Percentiles rank a stretch among this genome's conserved stretches.
phyloP scores from a whole-genome alignment of 306 rosid species.

The Cucumis melo region DNA sequence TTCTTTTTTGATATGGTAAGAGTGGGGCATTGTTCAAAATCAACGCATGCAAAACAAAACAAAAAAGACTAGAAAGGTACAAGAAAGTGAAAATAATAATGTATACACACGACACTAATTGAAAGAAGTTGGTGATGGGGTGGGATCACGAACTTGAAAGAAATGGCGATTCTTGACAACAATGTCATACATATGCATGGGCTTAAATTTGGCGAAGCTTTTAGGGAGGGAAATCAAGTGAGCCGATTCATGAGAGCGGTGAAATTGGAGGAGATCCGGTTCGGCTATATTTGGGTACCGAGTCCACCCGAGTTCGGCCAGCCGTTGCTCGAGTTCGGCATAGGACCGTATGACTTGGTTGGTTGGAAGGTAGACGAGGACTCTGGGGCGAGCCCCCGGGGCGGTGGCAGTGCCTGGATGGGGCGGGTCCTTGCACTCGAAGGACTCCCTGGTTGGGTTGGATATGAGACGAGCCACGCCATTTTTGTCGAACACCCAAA shows the following conservation, averaged over 20 bases:
- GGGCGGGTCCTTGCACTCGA: slow-evolving; percentile 42
- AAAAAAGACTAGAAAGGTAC: too few species aligned
- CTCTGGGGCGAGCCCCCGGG: slow-evolving; percentile 73
- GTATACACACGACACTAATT: neutral
- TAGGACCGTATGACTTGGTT: slow-evolving; percentile 50
- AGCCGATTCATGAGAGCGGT: slow-evolving; percentile 43
- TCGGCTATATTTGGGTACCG: slow-evolving; percentile 31
- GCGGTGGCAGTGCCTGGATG: slow-evolving; percentile 57
- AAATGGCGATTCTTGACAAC: slow-evolving; percentile 59
- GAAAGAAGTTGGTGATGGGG: neutral
- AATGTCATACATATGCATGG: slow-evolving; percentile 60
- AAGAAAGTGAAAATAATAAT: too few species aligned
- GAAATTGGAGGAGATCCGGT: slow-evolving; percentile 55
- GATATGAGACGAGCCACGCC: slow-evolving; percentile 60
- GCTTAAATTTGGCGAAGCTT: slow-evolving; percentile 32
- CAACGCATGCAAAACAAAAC: too few species aligned
- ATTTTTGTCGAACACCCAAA: slow-evolving; percentile 83
- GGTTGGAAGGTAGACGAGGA: slow-evolving; percentile 48
- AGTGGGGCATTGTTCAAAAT: too few species aligned
- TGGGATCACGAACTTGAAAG: slow-evolving; percentile 62
- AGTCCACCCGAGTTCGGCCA: slow-evolving; percentile 68
- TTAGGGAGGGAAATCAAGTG: slow-evolving; percentile 62
- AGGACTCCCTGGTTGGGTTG: slow-evolving; percentile 74
- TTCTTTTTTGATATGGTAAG: too few species aligned
- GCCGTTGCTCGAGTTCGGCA: slow-evolving; percentile 52